These are phyloP conservation scores for Scutellaria galericulata DNA, from an alignment of 257 asterid genomes.

Conservation along the genomic window DNA sequence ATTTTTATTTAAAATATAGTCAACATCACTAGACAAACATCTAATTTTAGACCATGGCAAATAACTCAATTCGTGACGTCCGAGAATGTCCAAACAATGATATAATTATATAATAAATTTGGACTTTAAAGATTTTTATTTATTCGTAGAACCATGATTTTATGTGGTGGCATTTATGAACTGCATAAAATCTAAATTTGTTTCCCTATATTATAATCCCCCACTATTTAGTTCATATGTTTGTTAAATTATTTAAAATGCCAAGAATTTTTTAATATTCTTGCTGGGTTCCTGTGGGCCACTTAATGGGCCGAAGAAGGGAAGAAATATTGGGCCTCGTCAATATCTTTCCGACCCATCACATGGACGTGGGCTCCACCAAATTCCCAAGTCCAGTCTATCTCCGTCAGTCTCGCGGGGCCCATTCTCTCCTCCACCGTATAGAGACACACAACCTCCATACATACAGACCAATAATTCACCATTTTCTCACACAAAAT, in stretches of 20 bases:
- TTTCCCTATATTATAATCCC: neutral
- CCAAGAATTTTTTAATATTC: neutral
- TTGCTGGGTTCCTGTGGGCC: conserved; percentile 1
- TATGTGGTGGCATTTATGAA: conserved; percentile 13
- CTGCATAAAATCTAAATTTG: neutral
- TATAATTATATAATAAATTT: neutral
- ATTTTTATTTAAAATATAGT: neutral
- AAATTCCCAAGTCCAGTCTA: conserved; percentile 26
- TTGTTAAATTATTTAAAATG: neutral
- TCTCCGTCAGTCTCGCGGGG: conserved; percentile 26
- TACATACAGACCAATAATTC: conserved; percentile 8
- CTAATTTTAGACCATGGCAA: neutral
- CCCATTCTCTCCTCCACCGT: conserved; percentile 19
- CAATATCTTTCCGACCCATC: conserved; percentile 25
- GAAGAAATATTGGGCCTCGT: conserved; percentile 22
- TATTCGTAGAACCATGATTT: neutral
- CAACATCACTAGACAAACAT: neutral
- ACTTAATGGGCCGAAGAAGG: neutral
- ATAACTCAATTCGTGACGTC: neutral
- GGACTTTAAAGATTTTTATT: neutral
- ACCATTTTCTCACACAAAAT: neutral
- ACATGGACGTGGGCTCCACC: conserved; percentile 44
- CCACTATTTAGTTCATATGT: neutral
- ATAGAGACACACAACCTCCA: conserved; percentile 22
- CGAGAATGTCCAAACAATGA: neutral